Evolutionary conservation across 225 moss, liverwort and hornwort genomes (phyloP).

Genomic region (Climacium dendroides): DNA sequence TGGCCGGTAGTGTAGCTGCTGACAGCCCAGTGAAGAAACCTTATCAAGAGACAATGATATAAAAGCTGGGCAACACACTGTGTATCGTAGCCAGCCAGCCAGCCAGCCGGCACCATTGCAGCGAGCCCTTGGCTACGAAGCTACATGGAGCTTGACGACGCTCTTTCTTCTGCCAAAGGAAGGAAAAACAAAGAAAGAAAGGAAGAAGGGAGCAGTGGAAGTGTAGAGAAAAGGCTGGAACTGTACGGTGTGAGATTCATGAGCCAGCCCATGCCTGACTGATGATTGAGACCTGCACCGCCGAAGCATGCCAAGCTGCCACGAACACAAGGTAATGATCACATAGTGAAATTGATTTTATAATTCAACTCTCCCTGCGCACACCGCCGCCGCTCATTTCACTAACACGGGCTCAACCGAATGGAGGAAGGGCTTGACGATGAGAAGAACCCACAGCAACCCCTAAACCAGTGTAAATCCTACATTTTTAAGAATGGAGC

Average conservation of each 20-base stretch:
- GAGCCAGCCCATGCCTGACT: background rate
- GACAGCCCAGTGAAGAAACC: background rate
- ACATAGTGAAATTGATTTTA: background rate
- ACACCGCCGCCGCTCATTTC: background rate
- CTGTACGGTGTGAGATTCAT: background rate
- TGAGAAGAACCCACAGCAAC: background rate
- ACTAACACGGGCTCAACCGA: background rate
- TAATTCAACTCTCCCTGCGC: background rate
- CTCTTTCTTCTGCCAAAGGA: background rate
- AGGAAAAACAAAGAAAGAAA: too few species aligned
- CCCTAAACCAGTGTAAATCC: too few species aligned
- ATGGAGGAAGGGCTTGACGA: background rate
- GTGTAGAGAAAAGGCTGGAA: background rate
- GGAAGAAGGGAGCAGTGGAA: background rate
- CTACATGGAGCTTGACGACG: too few species aligned
- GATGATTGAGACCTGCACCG: conserved; percentile 13
- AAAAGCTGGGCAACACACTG: background rate
- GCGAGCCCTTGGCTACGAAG: background rate
- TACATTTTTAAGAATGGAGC: too few species aligned
- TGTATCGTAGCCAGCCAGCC: background rate
- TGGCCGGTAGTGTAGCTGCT: background rate
- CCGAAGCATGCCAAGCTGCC: background rate
- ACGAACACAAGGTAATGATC: background rate
- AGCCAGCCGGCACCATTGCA: background rate
- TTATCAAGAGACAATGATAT: background rate